A percentile compares a stretch with the other conserved stretches of the same genome.
These are phyloP conservation scores for Tuber melanosporum DNA, from an alignment of 495 filamentous ascomycete genomes.

Conservation along the genomic window DNA sequence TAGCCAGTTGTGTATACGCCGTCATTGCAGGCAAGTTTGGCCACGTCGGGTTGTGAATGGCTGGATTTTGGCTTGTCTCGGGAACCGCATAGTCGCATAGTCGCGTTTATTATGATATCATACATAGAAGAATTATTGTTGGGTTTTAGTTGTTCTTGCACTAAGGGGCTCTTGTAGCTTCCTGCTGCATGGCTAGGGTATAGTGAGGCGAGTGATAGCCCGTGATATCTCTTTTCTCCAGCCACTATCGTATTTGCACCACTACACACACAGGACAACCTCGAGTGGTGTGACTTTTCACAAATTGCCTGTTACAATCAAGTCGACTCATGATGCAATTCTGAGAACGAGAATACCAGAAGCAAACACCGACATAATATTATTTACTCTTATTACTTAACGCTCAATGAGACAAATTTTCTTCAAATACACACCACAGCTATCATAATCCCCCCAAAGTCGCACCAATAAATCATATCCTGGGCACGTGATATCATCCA, in stretches of 20 bases:
- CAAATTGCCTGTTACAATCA: not conserved
- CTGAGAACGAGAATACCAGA: not conserved
- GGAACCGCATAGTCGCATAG: not conserved
- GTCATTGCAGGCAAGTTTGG: not conserved
- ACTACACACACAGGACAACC: not conserved
- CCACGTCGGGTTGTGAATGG: not conserved
- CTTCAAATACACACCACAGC: not conserved
- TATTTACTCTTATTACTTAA: not conserved
- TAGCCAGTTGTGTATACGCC: not conserved
- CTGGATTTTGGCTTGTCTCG: not conserved
- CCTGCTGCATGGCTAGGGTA: not conserved
- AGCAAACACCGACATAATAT: not conserved
- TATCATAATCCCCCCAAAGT: not conserved
- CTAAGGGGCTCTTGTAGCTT: not conserved
- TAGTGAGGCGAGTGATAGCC: not conserved
- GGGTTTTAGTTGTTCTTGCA: not conserved
- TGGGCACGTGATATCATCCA: not conserved
- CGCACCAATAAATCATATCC: not conserved
- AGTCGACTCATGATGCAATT: not conserved
- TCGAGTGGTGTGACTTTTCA: no score
- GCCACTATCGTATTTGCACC: not conserved
- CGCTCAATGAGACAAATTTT: not conserved
- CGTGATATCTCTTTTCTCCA: not conserved
- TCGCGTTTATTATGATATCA: not conserved
- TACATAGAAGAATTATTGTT: not conserved